phyloP scores from a whole-genome alignment of 805 yeast species.

The Yarrowia bubula region DNA sequence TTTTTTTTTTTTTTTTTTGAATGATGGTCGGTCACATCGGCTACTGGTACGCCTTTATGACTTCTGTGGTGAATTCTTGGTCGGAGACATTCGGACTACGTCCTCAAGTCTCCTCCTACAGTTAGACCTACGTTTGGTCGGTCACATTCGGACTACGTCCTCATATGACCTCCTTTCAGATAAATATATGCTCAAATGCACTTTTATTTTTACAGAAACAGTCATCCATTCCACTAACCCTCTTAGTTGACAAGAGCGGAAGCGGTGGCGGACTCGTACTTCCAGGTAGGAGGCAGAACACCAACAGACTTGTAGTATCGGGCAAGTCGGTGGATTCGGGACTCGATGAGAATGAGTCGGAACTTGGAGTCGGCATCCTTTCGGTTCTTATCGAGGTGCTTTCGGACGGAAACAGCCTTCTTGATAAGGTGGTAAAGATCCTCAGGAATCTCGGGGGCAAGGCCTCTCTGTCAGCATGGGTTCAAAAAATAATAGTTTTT shows the following conservation, averaged over 20 bases:
- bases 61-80: too few species aligned
- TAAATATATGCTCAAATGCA: neutral
- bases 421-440: slow-evolving; percentile 98
- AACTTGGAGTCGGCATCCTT: slow-evolving; percentile 99
- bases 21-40: too few species aligned
- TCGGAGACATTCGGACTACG: neutral
- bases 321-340: slow-evolving; percentile 99
- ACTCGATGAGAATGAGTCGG: slow-evolving; percentile 99
- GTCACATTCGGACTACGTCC: neutral
- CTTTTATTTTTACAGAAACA: slow-evolving; percentile 24
- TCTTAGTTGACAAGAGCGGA: slow-evolving; percentile 97
- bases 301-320: slow-evolving; percentile 99
- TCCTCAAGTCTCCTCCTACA: neutral
- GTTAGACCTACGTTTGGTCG: neutral
- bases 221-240: neutral
- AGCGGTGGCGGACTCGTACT: slow-evolving; percentile 99
- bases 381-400: slow-evolving; percentile 99
- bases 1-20: too few species aligned
- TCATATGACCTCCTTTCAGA: neutral
- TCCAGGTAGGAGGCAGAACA: slow-evolving; percentile 99
- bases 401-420: slow-evolving; percentile 99
- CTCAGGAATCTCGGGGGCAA: slow-evolving; percentile 99
- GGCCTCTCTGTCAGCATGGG: slow-evolving; percentile 44
- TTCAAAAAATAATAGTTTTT: too few species aligned
- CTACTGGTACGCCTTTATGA: too few species aligned